A percentile compares a stretch with the other conserved stretches of the same genome.
These are phyloP conservation scores for Phyllosticta paracitricarpa DNA, from an alignment of 2,329 filamentous ascomycete genomes.

Conservation along the genomic window DNA sequence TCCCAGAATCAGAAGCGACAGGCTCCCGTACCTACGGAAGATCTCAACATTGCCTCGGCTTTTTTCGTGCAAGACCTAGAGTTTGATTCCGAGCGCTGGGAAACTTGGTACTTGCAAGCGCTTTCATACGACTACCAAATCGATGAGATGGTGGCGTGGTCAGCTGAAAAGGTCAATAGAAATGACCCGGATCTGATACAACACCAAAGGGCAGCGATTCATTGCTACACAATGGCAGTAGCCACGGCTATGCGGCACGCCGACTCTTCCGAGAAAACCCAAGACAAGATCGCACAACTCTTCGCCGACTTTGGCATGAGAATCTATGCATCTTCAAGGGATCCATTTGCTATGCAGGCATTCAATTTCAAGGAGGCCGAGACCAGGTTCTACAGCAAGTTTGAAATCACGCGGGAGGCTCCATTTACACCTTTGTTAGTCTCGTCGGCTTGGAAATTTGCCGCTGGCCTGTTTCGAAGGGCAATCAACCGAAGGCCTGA, in stretches of 20 bases:
- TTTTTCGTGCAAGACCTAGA: slow-evolving; percentile 77
- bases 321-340: slow-evolving; percentile 57
- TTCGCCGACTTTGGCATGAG: slow-evolving; percentile 60
- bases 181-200: slow-evolving; percentile 63
- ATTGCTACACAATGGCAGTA: slow-evolving; percentile 63
- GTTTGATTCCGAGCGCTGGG: slow-evolving; percentile 72
- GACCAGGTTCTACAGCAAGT: slow-evolving; percentile 46
- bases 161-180: slow-evolving; percentile 83
- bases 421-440: slow-evolving; percentile 48
- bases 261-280: slow-evolving; percentile 44
- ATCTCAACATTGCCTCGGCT: slow-evolving; percentile 69
- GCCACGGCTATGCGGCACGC: slow-evolving; percentile 49
- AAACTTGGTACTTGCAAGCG: slow-evolving; percentile 80
- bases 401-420: slow-evolving; percentile 29
- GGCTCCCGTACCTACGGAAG: slow-evolving; percentile 69
- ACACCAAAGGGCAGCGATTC: slow-evolving; percentile 70
- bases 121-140: slow-evolving; percentile 82
- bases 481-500: slow-evolving; percentile 50
- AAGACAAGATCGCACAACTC: slow-evolving; percentile 51
- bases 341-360: slow-evolving; percentile 57
- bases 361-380: slow-evolving; percentile 51
- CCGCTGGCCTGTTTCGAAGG: slow-evolving; percentile 49
- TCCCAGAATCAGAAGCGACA: slow-evolving; percentile 70
- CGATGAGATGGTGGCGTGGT: slow-evolving; percentile 81
- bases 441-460: slow-evolving; percentile 56